Conservation (phyloP, 2,329 filamentous ascomycete species). For the Exophiala sp. region DNA sequence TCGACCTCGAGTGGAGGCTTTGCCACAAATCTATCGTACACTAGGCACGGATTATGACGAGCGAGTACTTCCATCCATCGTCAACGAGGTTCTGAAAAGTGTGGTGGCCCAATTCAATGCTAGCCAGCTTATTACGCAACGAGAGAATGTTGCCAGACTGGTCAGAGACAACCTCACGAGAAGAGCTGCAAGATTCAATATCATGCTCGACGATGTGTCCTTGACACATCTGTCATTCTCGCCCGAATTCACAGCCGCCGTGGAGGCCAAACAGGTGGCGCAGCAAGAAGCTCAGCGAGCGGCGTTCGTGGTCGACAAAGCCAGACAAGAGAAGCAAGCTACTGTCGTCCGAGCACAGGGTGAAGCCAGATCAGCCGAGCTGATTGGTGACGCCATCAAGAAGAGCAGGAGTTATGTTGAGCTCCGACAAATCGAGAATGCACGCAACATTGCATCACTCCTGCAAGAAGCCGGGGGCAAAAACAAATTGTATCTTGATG, state of each 20-base stretch:
- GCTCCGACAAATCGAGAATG: slow-evolving; percentile 97
- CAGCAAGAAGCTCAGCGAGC: slow-evolving; percentile 94
- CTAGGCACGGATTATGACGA: slow-evolving; percentile 96
- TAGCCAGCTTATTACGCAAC: slow-evolving; percentile 95
- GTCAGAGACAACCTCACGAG: slow-evolving; percentile 90
- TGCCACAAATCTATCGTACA: slow-evolving; percentile 96
- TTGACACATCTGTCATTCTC: slow-evolving; percentile 74
- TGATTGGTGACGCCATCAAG: slow-evolving; percentile 99
- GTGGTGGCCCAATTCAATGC: slow-evolving; percentile 99
- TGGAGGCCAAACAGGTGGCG: slow-evolving; percentile 67
- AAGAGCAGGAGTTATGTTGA: slow-evolving; percentile 97
- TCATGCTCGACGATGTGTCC: slow-evolving; percentile 94
- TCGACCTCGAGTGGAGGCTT: slow-evolving; percentile 76
- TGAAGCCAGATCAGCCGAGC: slow-evolving; percentile 95
- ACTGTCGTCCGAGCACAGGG: slow-evolving; percentile 98
- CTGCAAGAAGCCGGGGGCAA: slow-evolving; percentile 79
- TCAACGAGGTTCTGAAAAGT: slow-evolving; percentile 98
- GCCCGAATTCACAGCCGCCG: slow-evolving; percentile 65
- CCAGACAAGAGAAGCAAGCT: slow-evolving; percentile 97
- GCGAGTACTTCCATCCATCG: slow-evolving; percentile 91
- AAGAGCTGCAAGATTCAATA: slow-evolving; percentile 93
- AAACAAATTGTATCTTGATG: slow-evolving; percentile 93
- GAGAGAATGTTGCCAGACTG: slow-evolving; percentile 89
- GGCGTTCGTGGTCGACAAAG: slow-evolving; percentile 97
- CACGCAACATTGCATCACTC: slow-evolving; percentile 79